Percentiles rank a stretch among this genome's conserved stretches.
Evolutionary conservation across 2,329 filamentous ascomycete genomes (phyloP).

Genomic region (Leptographium radiaticola): DNA sequence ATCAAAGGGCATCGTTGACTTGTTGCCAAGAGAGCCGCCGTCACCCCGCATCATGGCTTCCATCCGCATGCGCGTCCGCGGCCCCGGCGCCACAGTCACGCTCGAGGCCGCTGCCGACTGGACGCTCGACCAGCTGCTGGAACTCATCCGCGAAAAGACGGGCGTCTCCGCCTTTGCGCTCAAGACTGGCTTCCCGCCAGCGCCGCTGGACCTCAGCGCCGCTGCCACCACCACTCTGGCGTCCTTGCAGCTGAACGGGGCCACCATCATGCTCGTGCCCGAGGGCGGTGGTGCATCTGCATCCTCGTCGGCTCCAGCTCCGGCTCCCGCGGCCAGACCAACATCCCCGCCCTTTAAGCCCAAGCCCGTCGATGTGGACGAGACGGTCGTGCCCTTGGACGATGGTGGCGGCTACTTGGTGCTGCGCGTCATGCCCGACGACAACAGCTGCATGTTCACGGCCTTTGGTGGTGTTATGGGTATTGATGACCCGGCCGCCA

Average conservation of each 20-base stretch:
- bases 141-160: conserved; percentile 49
- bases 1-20: too few relatives aligned
- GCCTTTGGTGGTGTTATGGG: conserved; percentile 75
- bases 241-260: conserved; percentile 33
- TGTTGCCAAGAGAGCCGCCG: not conserved
- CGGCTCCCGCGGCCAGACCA: conserved; percentile 6
- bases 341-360: conserved; percentile 16
- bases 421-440: conserved; percentile 88
- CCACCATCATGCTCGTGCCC: conserved; percentile 37
- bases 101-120: conserved; percentile 57
- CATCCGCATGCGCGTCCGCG: conserved; percentile 62
- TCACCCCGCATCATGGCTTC: conserved; percentile 3
- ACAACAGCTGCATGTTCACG: conserved; percentile 90
- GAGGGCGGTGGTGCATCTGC: conserved; percentile 4
- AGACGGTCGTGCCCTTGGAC: conserved; percentile 34
- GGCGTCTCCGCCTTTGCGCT: conserved; percentile 55
- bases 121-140: conserved; percentile 47
- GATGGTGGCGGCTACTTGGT: conserved; percentile 44
- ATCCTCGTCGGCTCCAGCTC: not conserved
- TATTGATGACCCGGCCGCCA: conserved; percentile 26
- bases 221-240: conserved; percentile 25
- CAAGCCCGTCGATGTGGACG: conserved; percentile 24
- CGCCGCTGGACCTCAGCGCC: conserved; percentile 49
- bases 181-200: conserved; percentile 76
- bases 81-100: conserved; percentile 58